Evolutionary conservation across 2,329 filamentous ascomycete species (phyloP), one percentile per base, ranked within the genome.

Genomic region (Alternaria solani): DNA sequence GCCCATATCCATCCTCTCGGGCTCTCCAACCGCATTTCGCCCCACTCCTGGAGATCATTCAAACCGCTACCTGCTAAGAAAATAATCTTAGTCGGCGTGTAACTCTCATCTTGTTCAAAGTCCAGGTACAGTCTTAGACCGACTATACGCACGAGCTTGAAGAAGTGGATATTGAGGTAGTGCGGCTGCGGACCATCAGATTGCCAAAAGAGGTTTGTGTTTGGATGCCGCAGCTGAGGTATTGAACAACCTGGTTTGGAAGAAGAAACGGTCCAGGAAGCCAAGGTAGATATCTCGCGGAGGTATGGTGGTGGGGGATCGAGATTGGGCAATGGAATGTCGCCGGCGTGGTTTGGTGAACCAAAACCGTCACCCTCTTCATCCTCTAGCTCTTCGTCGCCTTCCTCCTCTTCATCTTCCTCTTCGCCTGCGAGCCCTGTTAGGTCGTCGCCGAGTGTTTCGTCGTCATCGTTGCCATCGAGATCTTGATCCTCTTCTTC

Each of bases 1-100:
- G 97, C 90, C 75, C 96, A 91, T 57, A 97, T 90, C 95, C 95
- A 99, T 7, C 95, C 95, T 43, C 89, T 86, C 0, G 94, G 94
- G 59, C 88, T 89, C 65, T 89, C 87, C 25, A 97, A 89, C 64
- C 87, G 86, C 84, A 97, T 90, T 25, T 89, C 89, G 2, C 89
- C 89, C 77, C 97, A 98, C 64, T 95, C 91, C 55, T 96, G 90
- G 9, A 98, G 87, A 73, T 96, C 93, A 78, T 98, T 95, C 66
- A 93, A 91, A 44, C 93, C 93, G 64, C 93, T 97, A 12, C 95
- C 95, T 0, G 94, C 94, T 38, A 91, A 88, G 75, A 98, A 93
- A 47, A 91, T 83, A 72, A 99, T 96, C 71, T 93, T 92, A 1
- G 94, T 98, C 0, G 95, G 95, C 3, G 95, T 99, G 78, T 99